Conservation (phyloP, 495 filamentous ascomycete genomes). For the Penicillium diatomitis region DNA sequence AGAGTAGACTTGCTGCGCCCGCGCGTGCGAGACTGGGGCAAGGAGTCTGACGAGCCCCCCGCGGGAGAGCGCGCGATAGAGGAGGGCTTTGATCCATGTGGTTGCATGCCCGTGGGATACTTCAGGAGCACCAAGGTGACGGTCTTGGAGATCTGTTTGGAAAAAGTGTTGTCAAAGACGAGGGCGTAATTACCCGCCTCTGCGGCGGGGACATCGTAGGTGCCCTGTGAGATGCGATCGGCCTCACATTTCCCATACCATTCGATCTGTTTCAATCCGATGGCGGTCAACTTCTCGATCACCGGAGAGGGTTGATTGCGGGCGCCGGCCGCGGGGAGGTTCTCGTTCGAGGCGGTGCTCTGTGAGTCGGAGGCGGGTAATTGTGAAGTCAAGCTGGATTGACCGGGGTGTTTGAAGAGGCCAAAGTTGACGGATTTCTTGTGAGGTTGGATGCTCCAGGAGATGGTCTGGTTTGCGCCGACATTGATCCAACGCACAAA, state of each 20-base stretch:
- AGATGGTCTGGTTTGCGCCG: constrained; percentile 79
- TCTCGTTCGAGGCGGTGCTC: constrained; percentile 36
- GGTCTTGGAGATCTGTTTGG: constrained; percentile 88
- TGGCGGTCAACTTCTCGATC: constrained; percentile 70
- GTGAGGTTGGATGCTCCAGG: constrained; percentile 94
- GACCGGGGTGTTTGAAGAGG: constrained; percentile 90
- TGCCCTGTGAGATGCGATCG: constrained; percentile 89
- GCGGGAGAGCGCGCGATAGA: constrained; percentile 39
- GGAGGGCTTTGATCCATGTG: constrained; percentile 39
- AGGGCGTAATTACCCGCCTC: constrained; percentile 91
- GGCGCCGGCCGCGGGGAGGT: constrained; percentile 23
- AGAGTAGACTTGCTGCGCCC: constrained; percentile 24
- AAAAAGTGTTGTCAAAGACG: constrained; percentile 98
- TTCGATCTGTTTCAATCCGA: constrained; percentile 76
- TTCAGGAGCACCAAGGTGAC: constrained; percentile 90
- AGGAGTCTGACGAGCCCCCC: constrained; percentile 22
- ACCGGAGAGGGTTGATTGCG: constrained; percentile 50
- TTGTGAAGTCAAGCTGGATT: constrained; percentile 41
- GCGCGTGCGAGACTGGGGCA: constrained; percentile 20
- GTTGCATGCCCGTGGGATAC: constrained; percentile 76
- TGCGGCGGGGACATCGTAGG: constrained; percentile 61
- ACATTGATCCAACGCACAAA: constrained; percentile 96
- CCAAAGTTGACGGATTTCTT: constrained; percentile 98
- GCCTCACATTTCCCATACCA: constrained; percentile 95
- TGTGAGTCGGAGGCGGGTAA: constrained; percentile 32